A percentile compares a stretch with the other conserved stretches of the same genome.
Conservation (phyloP, 768 basidiomycete species). For the Sporobolomyces pararoseus region DNA sequence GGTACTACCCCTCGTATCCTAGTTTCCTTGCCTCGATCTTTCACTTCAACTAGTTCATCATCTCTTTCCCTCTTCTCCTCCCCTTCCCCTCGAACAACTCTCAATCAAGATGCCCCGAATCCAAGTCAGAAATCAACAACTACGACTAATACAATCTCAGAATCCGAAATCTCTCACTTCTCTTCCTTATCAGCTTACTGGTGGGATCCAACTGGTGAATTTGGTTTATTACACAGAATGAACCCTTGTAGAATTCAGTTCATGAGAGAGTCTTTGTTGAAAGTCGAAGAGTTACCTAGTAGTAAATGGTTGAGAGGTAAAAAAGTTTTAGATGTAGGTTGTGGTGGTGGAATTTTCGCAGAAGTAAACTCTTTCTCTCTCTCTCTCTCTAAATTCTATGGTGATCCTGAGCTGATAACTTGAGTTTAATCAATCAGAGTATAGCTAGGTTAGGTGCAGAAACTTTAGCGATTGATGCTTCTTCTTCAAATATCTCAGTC, state of each 20-base stretch:
- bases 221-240: constrained; percentile 83
- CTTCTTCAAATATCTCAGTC: constrained; percentile 76
- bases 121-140: too few species aligned
- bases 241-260: constrained; percentile 84
- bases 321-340: constrained; percentile 83
- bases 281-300: constrained; percentile 51
- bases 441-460: constrained; percentile 79
- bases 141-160: constrained; percentile 42
- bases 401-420: not conserved
- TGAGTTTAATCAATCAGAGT: constrained; percentile 55
- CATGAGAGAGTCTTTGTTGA: constrained; percentile 60
- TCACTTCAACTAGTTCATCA: not conserved
- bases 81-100: not conserved
- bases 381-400: not conserved
- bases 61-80: not conserved
- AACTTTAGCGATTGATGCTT: constrained; percentile 91
- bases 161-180: constrained; percentile 80
- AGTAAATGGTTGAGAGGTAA: constrained; percentile 58
- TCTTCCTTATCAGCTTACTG: constrained; percentile 81
- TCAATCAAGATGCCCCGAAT: too few species aligned
- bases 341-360: constrained; percentile 87
- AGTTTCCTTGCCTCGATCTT: not conserved
- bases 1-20: not conserved
- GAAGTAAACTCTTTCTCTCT: constrained; percentile 60
- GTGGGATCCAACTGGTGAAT: constrained; percentile 95